A percentile compares a stretch with the other conserved stretches of the same genome.
Evolutionary conservation across 768 basidiomycete species (phyloP).

Genomic region (Phanerochaete carnosa): DNA sequence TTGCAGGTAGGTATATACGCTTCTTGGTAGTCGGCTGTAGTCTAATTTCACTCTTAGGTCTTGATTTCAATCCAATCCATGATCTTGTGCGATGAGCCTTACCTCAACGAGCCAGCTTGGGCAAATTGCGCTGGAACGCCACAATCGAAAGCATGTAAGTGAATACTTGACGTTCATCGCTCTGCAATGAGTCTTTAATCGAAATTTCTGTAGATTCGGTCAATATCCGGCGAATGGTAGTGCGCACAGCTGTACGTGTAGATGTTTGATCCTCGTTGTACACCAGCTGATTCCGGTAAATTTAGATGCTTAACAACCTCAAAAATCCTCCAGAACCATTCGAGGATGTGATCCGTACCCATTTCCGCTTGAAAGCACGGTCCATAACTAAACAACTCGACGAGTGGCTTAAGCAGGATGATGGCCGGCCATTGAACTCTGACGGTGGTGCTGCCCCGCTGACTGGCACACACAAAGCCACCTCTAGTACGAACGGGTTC

Average conservation of each 20-base stretch:
- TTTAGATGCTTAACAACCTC: constrained; percentile 81
- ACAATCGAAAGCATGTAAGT: constrained; percentile 73
- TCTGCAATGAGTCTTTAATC: not conserved
- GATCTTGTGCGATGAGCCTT: constrained; percentile 94
- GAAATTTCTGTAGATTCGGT: constrained; percentile 63
- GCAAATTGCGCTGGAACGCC: constrained; percentile 68
- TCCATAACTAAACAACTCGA: constrained; percentile 72
- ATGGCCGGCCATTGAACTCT: constrained; percentile 53
- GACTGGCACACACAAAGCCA: not conserved
- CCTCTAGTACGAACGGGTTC: constrained; percentile 45
- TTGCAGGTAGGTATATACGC: constrained; percentile 55
- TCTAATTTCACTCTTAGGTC: constrained; percentile 38
- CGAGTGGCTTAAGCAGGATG: constrained; percentile 73
- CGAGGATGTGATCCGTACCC: constrained; percentile 81
- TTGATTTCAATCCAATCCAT: constrained; percentile 95
- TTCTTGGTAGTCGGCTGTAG: not conserved
- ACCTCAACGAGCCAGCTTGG: constrained; percentile 92
- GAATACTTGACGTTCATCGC: not conserved
- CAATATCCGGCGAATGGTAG: constrained; percentile 90
- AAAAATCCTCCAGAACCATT: constrained; percentile 84
- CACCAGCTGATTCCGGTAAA: constrained; percentile 1
- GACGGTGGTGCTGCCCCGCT: constrained; percentile 31
- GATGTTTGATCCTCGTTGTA: not conserved
- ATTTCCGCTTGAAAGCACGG: constrained; percentile 83
- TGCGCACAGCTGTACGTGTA: constrained; percentile 72